Percentiles rank a stretch among this genome's conserved stretches.
These are phyloP conservation scores for Mycena haematopus DNA, from an alignment of 768 basidiomycete species.

Conservation along the genomic window DNA sequence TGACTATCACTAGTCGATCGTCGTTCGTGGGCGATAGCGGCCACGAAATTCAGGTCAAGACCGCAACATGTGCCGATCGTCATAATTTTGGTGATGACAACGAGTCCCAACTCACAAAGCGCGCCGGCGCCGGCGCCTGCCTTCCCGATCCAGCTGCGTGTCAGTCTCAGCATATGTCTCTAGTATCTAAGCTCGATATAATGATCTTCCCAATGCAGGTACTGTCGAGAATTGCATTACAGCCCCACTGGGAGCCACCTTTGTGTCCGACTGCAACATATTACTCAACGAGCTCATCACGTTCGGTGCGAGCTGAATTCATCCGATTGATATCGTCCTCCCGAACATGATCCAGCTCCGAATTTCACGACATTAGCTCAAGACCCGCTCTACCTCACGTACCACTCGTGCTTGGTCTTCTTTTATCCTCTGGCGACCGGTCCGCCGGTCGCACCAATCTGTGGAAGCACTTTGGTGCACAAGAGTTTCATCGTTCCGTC, in stretches of 20 bases:
- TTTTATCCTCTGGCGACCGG: neutral
- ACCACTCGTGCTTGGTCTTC: neutral
- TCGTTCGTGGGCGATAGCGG: neutral
- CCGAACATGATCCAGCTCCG: neutral
- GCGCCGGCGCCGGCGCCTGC: neutral
- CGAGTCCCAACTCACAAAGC: neutral
- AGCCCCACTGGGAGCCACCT: neutral
- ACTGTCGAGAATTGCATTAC: neutral
- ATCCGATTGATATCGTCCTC: neutral
- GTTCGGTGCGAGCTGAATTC: neutral
- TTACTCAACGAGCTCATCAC: neutral
- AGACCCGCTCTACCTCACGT: neutral
- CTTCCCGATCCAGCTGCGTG: neutral
- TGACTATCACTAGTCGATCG: slow-evolving; percentile 4
- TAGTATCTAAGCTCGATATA: neutral
- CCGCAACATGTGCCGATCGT: slow-evolving; percentile 4
- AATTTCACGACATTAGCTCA: neutral
- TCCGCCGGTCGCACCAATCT: neutral
- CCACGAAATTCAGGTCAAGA: neutral
- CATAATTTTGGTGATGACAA: neutral
- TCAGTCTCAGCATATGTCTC: neutral
- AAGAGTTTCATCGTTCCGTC: neutral
- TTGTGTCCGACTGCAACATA: slow-evolving; percentile 1
- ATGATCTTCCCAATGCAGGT: neutral
- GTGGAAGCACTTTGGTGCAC: neutral